A percentile compares a stretch with the other conserved stretches of the same genome.
Conservation (phyloP, 768 basidiomycete genomes). For the Lactarius vividus region DNA sequence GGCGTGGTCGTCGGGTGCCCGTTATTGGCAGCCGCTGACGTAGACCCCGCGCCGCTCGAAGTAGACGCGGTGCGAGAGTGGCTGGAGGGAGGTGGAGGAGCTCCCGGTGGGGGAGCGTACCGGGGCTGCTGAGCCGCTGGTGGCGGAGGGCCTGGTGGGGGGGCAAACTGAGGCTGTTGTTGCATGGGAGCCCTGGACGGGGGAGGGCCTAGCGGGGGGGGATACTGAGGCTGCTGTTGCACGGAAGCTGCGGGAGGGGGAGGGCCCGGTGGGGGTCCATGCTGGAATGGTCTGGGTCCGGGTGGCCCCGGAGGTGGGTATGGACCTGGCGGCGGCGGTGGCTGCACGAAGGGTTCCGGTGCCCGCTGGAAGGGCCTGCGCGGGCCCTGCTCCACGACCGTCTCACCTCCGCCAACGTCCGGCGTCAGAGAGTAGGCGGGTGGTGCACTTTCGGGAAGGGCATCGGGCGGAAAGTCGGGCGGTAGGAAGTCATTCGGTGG, state of each 20-base stretch:
- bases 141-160: constrained; percentile 34
- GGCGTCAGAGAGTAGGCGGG: constrained; percentile 68
- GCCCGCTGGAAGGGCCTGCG: constrained; percentile 56
- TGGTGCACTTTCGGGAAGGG: constrained; percentile 53
- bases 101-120: constrained; percentile 37
- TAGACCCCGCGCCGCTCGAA: constrained; percentile 10
- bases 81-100: constrained; percentile 31
- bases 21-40: constrained; percentile 41
- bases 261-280: constrained; percentile 36
- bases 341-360: constrained; percentile 26
- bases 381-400: constrained; percentile 62
- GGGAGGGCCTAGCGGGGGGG: constrained; percentile 34
- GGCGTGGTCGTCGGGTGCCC: constrained; percentile 63
- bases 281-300: constrained; percentile 10
- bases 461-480: constrained; percentile 10
- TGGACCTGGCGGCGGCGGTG: constrained; percentile 8
- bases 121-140: constrained; percentile 23
- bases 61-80: constrained; percentile 21
- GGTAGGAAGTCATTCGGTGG: neutral
- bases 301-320: constrained; percentile 25
- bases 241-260: constrained; percentile 24
- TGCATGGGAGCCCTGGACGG: neutral
- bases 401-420: constrained; percentile 54
- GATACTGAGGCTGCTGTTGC: constrained; percentile 27
- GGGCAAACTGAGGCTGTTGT: constrained; percentile 32